Percentiles rank a stretch among this genome's conserved stretches.
phyloP scores from a whole-genome alignment of 164 flowering plant species.

The Magnolia sinica region DNA sequence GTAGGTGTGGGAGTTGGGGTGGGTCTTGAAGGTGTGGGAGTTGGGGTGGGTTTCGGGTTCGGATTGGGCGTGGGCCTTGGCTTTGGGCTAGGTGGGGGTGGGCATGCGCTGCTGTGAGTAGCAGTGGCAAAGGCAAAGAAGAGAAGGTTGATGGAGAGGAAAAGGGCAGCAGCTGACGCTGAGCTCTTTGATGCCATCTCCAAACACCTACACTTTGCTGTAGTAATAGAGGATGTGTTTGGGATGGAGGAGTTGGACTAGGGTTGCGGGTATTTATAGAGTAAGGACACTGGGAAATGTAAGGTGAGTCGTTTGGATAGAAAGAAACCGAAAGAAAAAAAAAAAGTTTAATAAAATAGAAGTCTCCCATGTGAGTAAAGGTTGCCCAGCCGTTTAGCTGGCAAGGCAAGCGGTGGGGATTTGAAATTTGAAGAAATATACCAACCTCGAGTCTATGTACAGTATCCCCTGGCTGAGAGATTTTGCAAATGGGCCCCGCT shows the following conservation, averaged over 20 bases:
- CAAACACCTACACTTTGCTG: background rate
- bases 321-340: too few relatives aligned
- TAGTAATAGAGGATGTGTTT: background rate
- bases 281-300: too few relatives aligned
- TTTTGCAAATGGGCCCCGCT: too few relatives aligned
- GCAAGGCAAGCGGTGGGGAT: too few relatives aligned
- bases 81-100: background rate
- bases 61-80: constrained; percentile 16
- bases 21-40: constrained; percentile 8
- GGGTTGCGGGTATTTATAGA: background rate
- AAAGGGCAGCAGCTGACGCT: constrained; percentile 28
- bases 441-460: too few relatives aligned
- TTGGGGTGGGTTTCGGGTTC: constrained; percentile 6
- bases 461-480: too few relatives aligned
- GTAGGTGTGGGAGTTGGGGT: constrained; percentile 13
- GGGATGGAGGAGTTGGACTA: background rate
- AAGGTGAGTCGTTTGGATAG: too few relatives aligned
- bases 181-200: constrained; percentile 45
- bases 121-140: constrained; percentile 55
- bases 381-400: too few relatives aligned
- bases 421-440: too few relatives aligned
- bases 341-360: too few relatives aligned
- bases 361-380: too few relatives aligned
- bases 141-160: constrained; percentile 52
- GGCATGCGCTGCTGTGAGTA: constrained; percentile 18